Evolutionary conservation across 345 rosid species (phyloP).

Genomic region (Punica granatum): DNA sequence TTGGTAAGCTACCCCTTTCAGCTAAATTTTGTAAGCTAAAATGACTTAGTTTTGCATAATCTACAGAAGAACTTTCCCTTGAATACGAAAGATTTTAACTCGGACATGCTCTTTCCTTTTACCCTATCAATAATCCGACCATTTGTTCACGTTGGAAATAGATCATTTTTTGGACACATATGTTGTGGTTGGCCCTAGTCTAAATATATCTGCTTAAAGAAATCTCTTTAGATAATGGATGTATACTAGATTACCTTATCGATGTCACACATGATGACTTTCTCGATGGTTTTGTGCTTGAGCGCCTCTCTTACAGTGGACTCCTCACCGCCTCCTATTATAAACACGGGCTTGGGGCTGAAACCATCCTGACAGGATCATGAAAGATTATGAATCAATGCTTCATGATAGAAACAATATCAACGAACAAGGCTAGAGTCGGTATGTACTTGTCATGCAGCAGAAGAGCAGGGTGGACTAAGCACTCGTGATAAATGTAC

Average conservation of each 20-base stretch:
- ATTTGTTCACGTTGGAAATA: no score
- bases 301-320: conserved; percentile 86
- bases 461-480: conserved; percentile 21
- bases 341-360: conserved; percentile 65
- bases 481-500: conserved; percentile 21
- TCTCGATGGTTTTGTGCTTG: conserved; percentile 50
- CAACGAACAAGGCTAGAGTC: not conserved
- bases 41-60: no score
- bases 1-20: not conserved
- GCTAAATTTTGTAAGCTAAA: not conserved
- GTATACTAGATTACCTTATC: conserved; percentile 45
- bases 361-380: not conserved
- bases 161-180: no score
- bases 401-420: not conserved
- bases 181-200: no score
- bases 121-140: no score
- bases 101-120: no score
- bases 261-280: conserved; percentile 92
- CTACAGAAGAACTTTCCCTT: no score
- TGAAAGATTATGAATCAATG: not conserved
- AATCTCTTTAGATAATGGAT: not conserved
- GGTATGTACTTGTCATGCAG: conserved; percentile 11
- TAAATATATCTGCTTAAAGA: no score
- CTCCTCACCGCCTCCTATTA: conserved; percentile 97
- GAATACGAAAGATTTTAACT: no score